Percentiles rank a stretch among this genome's conserved stretches.
These are phyloP conservation scores for Neolentinus lepideus DNA, from an alignment of 1,284 basidiomycete species.

Conservation along the genomic window DNA sequence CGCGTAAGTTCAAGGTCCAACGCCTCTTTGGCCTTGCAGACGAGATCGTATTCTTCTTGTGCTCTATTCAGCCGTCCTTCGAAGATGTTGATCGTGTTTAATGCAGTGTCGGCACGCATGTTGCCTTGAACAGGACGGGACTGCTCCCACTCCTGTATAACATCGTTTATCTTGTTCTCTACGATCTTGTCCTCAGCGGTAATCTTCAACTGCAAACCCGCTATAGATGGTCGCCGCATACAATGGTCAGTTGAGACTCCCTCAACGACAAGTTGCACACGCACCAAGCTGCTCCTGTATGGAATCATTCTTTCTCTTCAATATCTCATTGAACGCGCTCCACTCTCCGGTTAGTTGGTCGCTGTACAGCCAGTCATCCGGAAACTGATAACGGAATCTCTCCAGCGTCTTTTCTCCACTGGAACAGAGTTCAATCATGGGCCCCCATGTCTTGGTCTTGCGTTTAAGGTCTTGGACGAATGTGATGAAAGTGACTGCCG, in stretches of 20 bases:
- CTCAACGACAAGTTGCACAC: conserved; percentile 11
- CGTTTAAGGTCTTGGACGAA: conserved; percentile 98
- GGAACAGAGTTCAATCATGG: conserved; percentile 91
- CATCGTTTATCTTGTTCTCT: conserved; percentile 87
- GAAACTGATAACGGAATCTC: conserved; percentile 94
- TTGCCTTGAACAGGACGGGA: conserved; percentile 94
- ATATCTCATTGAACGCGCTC: conserved; percentile 97
- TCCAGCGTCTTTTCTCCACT: conserved; percentile 96
- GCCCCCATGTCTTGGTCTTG: conserved; percentile 95
- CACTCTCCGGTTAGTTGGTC: conserved; percentile 97
- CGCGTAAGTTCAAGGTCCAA: conserved; percentile 88
- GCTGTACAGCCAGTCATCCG: conserved; percentile 96
- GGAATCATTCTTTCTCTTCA: conserved; percentile 95
- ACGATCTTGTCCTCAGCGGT: conserved; percentile 99
- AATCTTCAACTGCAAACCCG: conserved; percentile 95
- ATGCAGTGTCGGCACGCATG: conserved; percentile 91
- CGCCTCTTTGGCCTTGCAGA: conserved; percentile 95
- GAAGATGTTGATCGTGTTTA: conserved; percentile 93
- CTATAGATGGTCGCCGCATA: conserved; percentile 30
- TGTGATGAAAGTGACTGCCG: conserved; percentile 97
- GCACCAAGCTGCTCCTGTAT: conserved; percentile 95
- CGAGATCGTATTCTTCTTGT: conserved; percentile 89
- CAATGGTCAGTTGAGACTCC: neutral
- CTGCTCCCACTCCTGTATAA: conserved; percentile 92
- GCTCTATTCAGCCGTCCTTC: conserved; percentile 86